Conservation (phyloP, 2,329 filamentous ascomycete species). For the Raffaelea albimanens region DNA sequence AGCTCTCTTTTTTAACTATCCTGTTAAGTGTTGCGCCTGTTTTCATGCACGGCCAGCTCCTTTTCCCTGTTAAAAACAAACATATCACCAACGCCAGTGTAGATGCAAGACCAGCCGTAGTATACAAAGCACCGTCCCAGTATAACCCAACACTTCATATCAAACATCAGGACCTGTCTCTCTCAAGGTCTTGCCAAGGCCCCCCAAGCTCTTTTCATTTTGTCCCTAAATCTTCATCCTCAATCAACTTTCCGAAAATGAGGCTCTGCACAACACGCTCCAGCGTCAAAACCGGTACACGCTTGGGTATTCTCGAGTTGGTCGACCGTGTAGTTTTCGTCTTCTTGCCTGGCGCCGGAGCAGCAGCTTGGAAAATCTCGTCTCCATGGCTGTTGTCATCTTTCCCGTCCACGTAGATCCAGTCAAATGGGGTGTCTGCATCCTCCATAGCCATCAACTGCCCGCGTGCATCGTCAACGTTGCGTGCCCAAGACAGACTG, state of each 20-base stretch:
- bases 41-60: no score
- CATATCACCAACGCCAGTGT: no score
- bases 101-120: no score
- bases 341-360: conserved; percentile 21
- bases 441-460: conserved; percentile 43
- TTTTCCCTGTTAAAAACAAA: no score
- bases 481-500: conserved; percentile 55
- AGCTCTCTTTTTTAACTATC: no score
- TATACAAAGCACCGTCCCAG: no score
- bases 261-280: conserved; percentile 89
- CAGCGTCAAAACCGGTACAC: conserved; percentile 62
- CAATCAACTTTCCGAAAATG: conserved; percentile 72
- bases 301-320: no score
- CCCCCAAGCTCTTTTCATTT: background rate
- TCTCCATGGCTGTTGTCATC: conserved; percentile 19
- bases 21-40: no score
- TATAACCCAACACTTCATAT: no score
- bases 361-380: conserved; percentile 15
- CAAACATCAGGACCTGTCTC: no score
- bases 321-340: conserved; percentile 31
- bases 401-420: conserved; percentile 69
- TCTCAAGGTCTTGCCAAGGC: no score
- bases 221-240: conserved; percentile 40
- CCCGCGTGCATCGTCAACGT: conserved; percentile 54
- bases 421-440: conserved; percentile 50